Evolutionary conservation across 345 rosid species (phyloP), one percentile per base, ranked within the genome.

Genomic region (Rhizophora apiculata): DNA sequence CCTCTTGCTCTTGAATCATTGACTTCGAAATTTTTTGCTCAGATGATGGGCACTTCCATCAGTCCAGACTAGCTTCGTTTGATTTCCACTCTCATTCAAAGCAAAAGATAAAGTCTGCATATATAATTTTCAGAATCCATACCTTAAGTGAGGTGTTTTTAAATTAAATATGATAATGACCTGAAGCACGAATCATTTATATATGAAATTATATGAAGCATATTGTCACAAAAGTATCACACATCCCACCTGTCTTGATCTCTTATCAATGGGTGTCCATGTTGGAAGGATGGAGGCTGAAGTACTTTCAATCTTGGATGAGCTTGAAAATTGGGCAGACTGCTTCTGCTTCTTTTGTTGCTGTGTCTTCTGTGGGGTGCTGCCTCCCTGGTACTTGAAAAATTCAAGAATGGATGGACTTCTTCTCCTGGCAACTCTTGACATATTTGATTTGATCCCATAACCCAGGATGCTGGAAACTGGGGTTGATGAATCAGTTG

Each of bases 21-120:
- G 60, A 20, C 49, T 69, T 57, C 73, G 72, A 15, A 67, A 63
- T 66, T 54, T 80, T 76, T 82, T 83, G 62, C 74, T 78, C 39
- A 34, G 62, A 59, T 55, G 68, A 27, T 74, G 70, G 31, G 76
- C 77, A 60, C 63, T 62, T 81, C 79, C 78, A 20, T 86, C 81
- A 36, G 79, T 84, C 96, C 98, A 92, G 46, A 96, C 87, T 57
- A 96, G 85, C 85, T 81, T 87, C 32, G 96, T 84, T 80, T 90
- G 97, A 67, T 82, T 73, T 74, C 88, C 91, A 71, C 69, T 76
- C 72, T 79, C 89, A 64, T 74, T 81, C 64, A 24, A 76, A 56
- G 82, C 76, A 67, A 73, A 92, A 63, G 95, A 82, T 61, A 92
- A 82, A 67, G 83, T 80, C 96, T 96, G 86, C 69, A 87, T 19